A percentile compares a stretch with the other conserved stretches of the same genome.
Evolutionary conservation across 2,329 filamentous ascomycete genomes (phyloP).

Genomic region (Ceratocystis cubensis): DNA sequence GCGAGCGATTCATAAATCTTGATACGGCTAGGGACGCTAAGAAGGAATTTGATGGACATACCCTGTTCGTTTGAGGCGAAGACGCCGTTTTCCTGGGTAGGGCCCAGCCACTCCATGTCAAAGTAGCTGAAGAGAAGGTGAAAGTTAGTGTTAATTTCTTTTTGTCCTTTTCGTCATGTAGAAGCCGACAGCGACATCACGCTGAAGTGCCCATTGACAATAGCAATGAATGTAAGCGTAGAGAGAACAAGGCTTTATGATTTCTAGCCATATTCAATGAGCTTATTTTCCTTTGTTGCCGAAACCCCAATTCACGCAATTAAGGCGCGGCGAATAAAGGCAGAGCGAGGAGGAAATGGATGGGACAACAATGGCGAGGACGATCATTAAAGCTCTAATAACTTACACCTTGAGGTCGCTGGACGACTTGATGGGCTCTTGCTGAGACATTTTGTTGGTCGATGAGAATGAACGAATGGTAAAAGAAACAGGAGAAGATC

Average conservation of each 20-base stretch:
- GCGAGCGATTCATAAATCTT: background rate
- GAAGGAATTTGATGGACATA: slow-evolving; percentile 33
- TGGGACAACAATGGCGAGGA: too few species aligned
- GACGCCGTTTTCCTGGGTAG: slow-evolving; percentile 49
- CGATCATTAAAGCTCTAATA: background rate
- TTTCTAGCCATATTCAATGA: too few species aligned
- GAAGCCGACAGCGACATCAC: background rate
- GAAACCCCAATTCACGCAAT: too few species aligned
- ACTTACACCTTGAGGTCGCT: slow-evolving; percentile 50
- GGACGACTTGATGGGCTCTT: slow-evolving; percentile 48
- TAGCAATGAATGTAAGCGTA: too few species aligned
- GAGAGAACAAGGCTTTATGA: too few species aligned
- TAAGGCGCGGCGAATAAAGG: too few species aligned
- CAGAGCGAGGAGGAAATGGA: too few species aligned
- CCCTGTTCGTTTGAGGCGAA: slow-evolving; percentile 45
- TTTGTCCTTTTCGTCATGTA: background rate
- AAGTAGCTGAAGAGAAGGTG: slow-evolving; percentile 43
- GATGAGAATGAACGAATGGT: slow-evolving; percentile 40
- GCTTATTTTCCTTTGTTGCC: too few species aligned
- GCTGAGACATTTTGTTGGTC: slow-evolving; percentile 28
- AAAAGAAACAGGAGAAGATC: slow-evolving; percentile 32
- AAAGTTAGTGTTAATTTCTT: background rate
- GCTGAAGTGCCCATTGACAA: too few species aligned
- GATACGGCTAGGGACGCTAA: background rate
- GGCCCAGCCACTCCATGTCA: slow-evolving; percentile 61